Evolutionary conservation across 345 rosid species (phyloP), one percentile per base, ranked within the genome.

Genomic region (Geranium brycei): DNA sequence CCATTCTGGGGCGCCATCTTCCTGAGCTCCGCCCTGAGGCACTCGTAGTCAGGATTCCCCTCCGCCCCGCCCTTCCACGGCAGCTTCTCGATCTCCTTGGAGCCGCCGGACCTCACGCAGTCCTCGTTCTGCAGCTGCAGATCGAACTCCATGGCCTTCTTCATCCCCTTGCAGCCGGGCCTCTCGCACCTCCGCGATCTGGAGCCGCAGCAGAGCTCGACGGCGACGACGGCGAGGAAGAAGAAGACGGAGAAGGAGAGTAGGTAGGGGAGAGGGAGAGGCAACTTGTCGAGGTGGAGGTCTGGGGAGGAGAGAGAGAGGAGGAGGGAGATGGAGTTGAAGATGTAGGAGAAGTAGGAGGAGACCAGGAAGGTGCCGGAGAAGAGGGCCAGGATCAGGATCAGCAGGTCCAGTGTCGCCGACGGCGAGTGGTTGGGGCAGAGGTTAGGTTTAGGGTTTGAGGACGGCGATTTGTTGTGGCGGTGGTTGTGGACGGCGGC

Each of bases 1-100:
- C 98, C 98, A 79, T 87, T 91, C 17, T 81, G 79, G 8, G 98
- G 98, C 62, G 96, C 96, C 96, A 91, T 91, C 85, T 80, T 87
- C 61, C 95, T 77, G 4, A 91, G 69, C 78, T 91, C 98, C 57
- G 95, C 88, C 47, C 95, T 75, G 56, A 91, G 79, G 76, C 96
- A 91, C 71, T 89, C 98, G 38, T 87, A 89, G 77, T 89, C 95
- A 11, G 98, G 88, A 69, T 92, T 89, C 3, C 68, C 72, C 72
- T 85, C 93, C 41, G 73, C 77, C 15, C 93, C 93, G 15, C 99
- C 99, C 72, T 93, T 93, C 97, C 97, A 93, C 0, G 97, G 95
- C 70, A 93, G 74, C 57, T 77, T 68, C 75, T 88, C 95, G 47
- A 83, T 80, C 72, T 81, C 97, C 17, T 81, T 76, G 60, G 62